Conservation (phyloP, 2,329 filamentous ascomycete genomes). For the Elsinoe fawcettii region DNA sequence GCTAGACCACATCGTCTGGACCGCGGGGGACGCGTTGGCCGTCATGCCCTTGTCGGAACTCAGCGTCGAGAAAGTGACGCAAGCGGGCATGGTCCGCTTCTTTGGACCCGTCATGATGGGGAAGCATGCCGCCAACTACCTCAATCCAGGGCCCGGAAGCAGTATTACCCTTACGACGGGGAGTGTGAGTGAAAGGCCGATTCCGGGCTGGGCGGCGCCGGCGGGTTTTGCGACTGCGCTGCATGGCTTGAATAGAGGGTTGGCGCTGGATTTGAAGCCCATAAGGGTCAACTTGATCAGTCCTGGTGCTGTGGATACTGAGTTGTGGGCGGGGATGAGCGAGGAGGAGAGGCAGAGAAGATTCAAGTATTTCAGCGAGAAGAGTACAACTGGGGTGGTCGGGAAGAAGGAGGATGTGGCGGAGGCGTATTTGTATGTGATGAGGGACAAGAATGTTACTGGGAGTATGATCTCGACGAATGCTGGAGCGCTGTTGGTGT, state of each 20-base stretch:
- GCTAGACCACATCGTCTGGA: slow-evolving; percentile 52
- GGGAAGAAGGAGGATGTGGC: slow-evolving; percentile 37
- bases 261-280: slow-evolving; percentile 57
- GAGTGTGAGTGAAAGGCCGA: slow-evolving; percentile 43
- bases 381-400: slow-evolving; percentile 31
- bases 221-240: slow-evolving; percentile 44
- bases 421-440: slow-evolving; percentile 42
- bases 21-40: slow-evolving; percentile 45
- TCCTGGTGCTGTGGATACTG: slow-evolving; percentile 46
- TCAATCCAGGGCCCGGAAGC: slow-evolving; percentile 35
- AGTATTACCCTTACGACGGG: slow-evolving; percentile 54
- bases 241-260: slow-evolving; percentile 45
- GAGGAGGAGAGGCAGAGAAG: slow-evolving; percentile 24
- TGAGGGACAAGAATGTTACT: slow-evolving; percentile 42
- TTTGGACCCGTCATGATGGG: slow-evolving; percentile 46
- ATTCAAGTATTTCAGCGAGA: slow-evolving; percentile 24
- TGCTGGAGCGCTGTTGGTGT: slow-evolving; percentile 30
- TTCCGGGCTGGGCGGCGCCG: slow-evolving; percentile 45
- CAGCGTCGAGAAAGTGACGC: slow-evolving; percentile 34
- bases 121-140: slow-evolving; percentile 42
- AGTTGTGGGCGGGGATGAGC: slow-evolving; percentile 32
- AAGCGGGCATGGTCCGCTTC: slow-evolving; percentile 44
- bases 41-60: slow-evolving; percentile 36
- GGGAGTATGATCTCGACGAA: slow-evolving; percentile 39
- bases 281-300: slow-evolving; percentile 56